Evolutionary conservation across 768 basidiomycete species (phyloP), one percentile per base, ranked within the genome.

Genomic region (Calocybe cyanea): DNA sequence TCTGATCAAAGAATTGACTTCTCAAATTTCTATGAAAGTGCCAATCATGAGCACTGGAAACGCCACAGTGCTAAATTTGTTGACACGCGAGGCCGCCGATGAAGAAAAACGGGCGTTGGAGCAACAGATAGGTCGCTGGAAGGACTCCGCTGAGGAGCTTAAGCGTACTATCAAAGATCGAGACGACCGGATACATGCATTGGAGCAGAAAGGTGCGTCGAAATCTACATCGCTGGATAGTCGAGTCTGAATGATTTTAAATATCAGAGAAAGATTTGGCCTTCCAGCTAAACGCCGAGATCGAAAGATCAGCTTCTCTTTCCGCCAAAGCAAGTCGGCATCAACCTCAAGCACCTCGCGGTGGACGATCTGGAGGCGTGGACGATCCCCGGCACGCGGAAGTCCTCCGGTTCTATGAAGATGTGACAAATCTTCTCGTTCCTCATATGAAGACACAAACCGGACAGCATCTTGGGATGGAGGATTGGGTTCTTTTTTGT

Each of bases 321-420:
- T 60, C 69, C 14, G 65, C 67, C 17, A 73, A 76, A 43, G 60
- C 67, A 5, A 60, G 69, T 23, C 72, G 71, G 15, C 69, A 69
- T 35, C 60, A 62, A 4, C 70, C 75, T 14, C 63, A 72, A 17
- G 64, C 65, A 17, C 41, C 56, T 17, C 66, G 68, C 40, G 63
- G 66, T 36, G 51, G 65, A 41, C 67, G 71, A 11, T 58, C 61
- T 21, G 66, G 67, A 47, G 65, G 68, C 17, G 45, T 62, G 36
- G 72, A 79, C 18, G 80, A 84, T 51, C 78, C 78, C 4, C 82
- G 82, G 58, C 75, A 79, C 52, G 65, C 69, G 2, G 69, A 75
- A 56, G 74, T 84, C 34, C 73, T 92, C 54, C 72, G 72, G 41
- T 77, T 94, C 50, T 95, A 95, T 60, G 90, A 93, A 62, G 90